Evolutionary conservation across 345 rosid species (phyloP).

Genomic region (Ricinus communis): DNA sequence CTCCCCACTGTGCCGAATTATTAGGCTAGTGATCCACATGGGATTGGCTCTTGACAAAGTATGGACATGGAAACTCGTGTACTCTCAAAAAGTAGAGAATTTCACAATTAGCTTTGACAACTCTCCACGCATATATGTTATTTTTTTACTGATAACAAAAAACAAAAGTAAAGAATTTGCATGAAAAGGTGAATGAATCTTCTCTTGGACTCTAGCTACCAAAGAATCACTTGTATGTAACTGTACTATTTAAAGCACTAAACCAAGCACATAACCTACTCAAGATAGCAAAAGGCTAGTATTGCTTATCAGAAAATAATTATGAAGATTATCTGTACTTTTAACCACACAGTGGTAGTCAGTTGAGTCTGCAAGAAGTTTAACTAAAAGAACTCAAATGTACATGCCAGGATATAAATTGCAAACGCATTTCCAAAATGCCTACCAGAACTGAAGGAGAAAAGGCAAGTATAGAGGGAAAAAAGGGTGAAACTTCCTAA

Average conservation of each 20-base stretch:
- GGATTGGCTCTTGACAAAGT: too few relatives aligned
- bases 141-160: too few relatives aligned
- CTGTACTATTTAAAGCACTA: background rate
- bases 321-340: background rate
- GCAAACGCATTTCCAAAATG: background rate
- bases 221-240: too few relatives aligned
- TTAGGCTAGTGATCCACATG: too few relatives aligned
- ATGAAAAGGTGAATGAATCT: too few relatives aligned
- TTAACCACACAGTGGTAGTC: background rate
- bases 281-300: background rate
- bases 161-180: too few relatives aligned
- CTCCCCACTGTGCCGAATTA: too few relatives aligned
- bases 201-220: too few relatives aligned
- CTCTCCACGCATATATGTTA: too few relatives aligned
- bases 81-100: background rate
- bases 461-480: background rate
- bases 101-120: too few relatives aligned
- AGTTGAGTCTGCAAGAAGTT: background rate
- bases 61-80: background rate
- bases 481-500: background rate
- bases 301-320: background rate
- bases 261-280: background rate
- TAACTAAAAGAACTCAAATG: background rate
- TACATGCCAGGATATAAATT: background rate
- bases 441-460: background rate